These are phyloP conservation scores for Chalaropsis ovoidea DNA, from an alignment of 2,329 filamentous ascomycete species.

Conservation along the genomic window DNA sequence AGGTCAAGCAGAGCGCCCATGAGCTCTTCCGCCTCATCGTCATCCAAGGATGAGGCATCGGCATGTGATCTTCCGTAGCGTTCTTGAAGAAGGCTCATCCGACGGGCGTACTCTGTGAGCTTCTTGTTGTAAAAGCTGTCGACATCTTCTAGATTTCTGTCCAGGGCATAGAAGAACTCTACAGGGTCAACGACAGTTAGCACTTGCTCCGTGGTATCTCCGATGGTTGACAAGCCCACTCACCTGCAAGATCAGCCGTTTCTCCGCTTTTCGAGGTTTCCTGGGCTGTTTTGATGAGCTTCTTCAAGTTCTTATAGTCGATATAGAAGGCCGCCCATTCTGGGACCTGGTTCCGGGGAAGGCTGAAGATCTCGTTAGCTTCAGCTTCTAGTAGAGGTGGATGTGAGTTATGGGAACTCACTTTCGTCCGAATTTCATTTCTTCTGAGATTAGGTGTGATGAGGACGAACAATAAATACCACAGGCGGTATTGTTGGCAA, in stretches of 20 bases:
- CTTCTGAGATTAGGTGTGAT: neutral
- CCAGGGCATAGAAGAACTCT: conserved; percentile 96
- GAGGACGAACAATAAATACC: neutral
- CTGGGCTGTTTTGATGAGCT: conserved; percentile 76
- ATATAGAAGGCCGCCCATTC: conserved; percentile 80
- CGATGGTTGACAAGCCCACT: too few relatives aligned
- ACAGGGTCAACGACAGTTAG: conserved; percentile 29
- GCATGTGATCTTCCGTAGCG: conserved; percentile 70
- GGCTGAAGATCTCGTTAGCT: conserved; percentile 37
- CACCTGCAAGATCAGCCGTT: conserved; percentile 81
- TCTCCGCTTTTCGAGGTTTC: conserved; percentile 56
- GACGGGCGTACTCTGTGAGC: conserved; percentile 70
- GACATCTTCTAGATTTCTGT: conserved; percentile 94
- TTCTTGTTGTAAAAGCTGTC: conserved; percentile 97
- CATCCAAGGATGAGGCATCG: conserved; percentile 61
- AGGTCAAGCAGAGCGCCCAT: conserved; percentile 84
- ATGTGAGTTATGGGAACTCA: conserved; percentile 33
- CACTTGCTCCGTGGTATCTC: conserved; percentile 27
- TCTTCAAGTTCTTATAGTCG: conserved; percentile 88
- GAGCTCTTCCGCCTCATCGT: conserved; percentile 83
- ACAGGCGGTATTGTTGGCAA: conserved; percentile 15
- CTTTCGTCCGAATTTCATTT: conserved; percentile 56
- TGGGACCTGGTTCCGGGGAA: conserved; percentile 73
- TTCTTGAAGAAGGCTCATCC: conserved; percentile 76
- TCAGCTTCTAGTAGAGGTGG: neutral